A percentile compares a stretch with the other conserved stretches of the same genome.
Conservation (phyloP, 768 basidiomycete species). For the Pholiota conissans region DNA sequence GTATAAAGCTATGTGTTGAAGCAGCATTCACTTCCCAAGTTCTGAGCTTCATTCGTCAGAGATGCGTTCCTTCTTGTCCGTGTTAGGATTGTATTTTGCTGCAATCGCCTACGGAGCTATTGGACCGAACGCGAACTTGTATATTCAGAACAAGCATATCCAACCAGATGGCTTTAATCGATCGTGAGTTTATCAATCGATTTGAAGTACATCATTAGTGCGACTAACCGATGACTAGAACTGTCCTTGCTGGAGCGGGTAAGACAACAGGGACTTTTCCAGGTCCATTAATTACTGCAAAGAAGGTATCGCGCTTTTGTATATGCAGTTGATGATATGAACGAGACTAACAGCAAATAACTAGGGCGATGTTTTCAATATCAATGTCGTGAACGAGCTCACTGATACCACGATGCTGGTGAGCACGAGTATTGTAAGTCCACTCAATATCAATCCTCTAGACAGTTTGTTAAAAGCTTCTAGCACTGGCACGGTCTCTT, state of each 20-base stretch:
- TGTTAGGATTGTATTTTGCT: background rate
- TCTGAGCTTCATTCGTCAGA: background rate
- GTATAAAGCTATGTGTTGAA: too few species aligned
- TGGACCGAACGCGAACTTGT: background rate
- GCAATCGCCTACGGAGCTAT: background rate
- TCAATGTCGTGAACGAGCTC: constrained; percentile 47
- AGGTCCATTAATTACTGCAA: background rate
- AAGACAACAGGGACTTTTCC: background rate
- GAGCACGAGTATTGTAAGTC: constrained; percentile 46
- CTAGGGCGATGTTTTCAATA: constrained; percentile 36
- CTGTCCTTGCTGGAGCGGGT: background rate
- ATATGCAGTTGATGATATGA: background rate
- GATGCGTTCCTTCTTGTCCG: background rate
- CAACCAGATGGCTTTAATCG: constrained; percentile 44
- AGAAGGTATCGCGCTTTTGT: background rate
- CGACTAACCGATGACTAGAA: background rate
- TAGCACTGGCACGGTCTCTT: constrained; percentile 42
- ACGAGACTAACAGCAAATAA: background rate
- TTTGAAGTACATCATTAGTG: too few species aligned
- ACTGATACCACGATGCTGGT: constrained; percentile 45
- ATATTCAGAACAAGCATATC: background rate
- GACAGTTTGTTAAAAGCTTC: background rate
- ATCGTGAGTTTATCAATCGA: background rate
- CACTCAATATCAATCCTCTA: constrained; percentile 20
- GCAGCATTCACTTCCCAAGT: too few species aligned